Conservation (phyloP, 257 asterid species). For the Solanum sejunctum region DNA sequence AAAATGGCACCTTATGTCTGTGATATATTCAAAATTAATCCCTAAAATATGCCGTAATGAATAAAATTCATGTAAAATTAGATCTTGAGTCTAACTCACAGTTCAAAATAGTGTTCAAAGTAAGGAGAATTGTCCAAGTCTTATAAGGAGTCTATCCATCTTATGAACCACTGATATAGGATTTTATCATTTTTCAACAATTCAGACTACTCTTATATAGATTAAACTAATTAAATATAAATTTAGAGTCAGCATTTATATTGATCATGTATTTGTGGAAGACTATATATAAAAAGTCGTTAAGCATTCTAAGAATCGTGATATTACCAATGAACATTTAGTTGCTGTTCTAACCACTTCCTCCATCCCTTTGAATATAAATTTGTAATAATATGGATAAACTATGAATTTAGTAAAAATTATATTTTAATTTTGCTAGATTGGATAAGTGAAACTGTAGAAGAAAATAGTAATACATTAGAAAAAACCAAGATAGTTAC, state of each 20-base stretch:
- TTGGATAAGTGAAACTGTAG: too few relatives aligned
- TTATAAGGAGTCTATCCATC: too few relatives aligned
- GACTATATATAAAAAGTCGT: neutral
- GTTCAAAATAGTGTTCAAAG: fast-evolving
- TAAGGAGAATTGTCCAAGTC: too few relatives aligned
- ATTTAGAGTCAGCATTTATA: neutral
- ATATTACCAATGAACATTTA: neutral
- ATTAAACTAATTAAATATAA: neutral
- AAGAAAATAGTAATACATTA: neutral
- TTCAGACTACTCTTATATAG: neutral
- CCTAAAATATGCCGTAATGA: neutral
- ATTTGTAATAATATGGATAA: too few relatives aligned
- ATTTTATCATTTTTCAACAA: too few relatives aligned
- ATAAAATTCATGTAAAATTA: too few relatives aligned
- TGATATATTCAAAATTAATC: too few relatives aligned
- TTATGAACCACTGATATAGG: too few relatives aligned
- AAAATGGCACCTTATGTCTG: neutral
- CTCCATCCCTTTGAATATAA: too few relatives aligned
- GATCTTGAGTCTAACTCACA: too few relatives aligned
- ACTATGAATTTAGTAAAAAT: too few relatives aligned
- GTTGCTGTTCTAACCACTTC: neutral
- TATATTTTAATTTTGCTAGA: too few relatives aligned
- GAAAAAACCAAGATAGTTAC: neutral
- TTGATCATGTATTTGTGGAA: neutral
- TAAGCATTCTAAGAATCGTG: neutral